Evolutionary conservation across 1,284 basidiomycete species (phyloP).

Genomic region (Ustilago bromivora): DNA sequence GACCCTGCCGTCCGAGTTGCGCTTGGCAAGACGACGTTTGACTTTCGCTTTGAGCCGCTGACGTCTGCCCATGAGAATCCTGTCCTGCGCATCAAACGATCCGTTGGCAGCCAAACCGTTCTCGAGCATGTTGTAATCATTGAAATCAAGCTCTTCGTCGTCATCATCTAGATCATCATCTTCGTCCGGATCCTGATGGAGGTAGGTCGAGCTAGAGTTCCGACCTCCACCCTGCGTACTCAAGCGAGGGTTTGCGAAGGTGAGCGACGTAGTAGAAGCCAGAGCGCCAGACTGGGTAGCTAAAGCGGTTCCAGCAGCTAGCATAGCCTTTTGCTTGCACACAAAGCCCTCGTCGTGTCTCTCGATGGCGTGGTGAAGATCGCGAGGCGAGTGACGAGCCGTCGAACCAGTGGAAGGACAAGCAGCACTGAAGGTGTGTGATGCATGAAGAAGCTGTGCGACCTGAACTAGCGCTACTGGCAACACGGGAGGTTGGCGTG

Average conservation of each 20-base stretch:
- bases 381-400: conserved; percentile 55
- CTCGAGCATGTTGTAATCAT: conserved; percentile 36
- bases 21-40: conserved; percentile 51
- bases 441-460: conserved; percentile 55
- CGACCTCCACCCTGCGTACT: conserved; percentile 21
- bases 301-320: conserved; percentile 16
- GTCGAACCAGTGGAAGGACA: conserved; percentile 51
- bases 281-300: conserved; percentile 10
- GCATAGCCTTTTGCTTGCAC: conserved; percentile 42
- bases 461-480: conserved; percentile 49
- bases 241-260: conserved; percentile 9
- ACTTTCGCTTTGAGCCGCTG: conserved; percentile 52
- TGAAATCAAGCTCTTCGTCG: conserved; percentile 39
- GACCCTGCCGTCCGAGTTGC: conserved; percentile 45
- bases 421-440: conserved; percentile 54
- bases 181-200: background rate
- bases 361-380: conserved; percentile 60
- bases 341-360: conserved; percentile 56
- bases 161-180: conserved; percentile 18
- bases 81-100: conserved; percentile 47
- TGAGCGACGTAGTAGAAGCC: conserved; percentile 9
- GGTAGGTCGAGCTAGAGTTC: conserved; percentile 13
- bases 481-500: conserved; percentile 45
- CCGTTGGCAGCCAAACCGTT: conserved; percentile 23
- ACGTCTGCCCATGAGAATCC: conserved; percentile 45